These are phyloP conservation scores for Corylus avellana DNA, from an alignment of 306 rosid species.

Conservation along the genomic window DNA sequence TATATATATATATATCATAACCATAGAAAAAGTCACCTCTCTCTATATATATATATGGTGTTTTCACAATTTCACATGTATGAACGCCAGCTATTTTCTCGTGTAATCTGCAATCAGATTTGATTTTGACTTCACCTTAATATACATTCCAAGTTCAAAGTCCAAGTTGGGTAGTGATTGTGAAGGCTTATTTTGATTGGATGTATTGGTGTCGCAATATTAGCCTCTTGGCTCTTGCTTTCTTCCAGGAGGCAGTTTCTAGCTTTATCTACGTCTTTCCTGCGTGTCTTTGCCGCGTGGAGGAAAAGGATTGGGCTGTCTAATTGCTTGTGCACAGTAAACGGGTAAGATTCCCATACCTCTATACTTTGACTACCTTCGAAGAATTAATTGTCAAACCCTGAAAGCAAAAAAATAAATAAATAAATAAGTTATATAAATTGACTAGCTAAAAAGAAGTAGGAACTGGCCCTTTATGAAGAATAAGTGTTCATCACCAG, in stretches of 20 bases:
- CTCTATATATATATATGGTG: neutral
- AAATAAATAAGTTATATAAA: no score
- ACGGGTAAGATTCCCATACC: neutral
- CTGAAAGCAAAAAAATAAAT: neutral
- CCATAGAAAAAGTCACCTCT: no score
- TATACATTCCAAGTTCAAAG: neutral
- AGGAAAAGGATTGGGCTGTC: neutral
- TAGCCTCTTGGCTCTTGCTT: neutral
- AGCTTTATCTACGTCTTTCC: neutral
- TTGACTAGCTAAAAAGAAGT: no score
- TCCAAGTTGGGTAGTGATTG: conserved; percentile 6
- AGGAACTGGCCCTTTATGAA: neutral
- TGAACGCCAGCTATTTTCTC: neutral
- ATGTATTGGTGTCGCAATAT: no score
- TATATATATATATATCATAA: no score
- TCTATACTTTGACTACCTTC: neutral
- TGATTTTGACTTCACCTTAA: neutral
- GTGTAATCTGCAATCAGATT: neutral
- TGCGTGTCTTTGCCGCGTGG: neutral
- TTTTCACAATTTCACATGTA: neutral
- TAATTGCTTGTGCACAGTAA: neutral
- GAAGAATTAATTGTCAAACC: neutral
- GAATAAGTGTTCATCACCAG: no score
- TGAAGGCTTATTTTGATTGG: neutral
- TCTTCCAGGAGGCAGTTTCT: neutral